Evolutionary conservation across 306 rosid genomes (phyloP).

Genomic region (Vigna angularis): DNA sequence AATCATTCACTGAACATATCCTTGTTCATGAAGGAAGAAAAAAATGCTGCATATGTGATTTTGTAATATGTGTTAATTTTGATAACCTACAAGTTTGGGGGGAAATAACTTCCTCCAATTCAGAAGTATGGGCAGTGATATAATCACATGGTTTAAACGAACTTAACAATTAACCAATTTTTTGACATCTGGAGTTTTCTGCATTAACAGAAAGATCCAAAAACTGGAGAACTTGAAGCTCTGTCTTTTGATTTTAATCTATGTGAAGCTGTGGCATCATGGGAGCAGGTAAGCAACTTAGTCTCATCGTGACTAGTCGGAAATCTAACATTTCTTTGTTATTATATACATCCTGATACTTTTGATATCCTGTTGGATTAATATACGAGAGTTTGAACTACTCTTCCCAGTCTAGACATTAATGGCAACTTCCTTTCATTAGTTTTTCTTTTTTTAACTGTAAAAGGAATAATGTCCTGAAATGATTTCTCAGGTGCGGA

Average conservation of each 20-base stretch:
- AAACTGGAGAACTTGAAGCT: constrained; percentile 92
- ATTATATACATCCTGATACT: constrained; percentile 26
- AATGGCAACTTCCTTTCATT: neutral
- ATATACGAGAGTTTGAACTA: neutral
- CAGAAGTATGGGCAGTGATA: constrained; percentile 9
- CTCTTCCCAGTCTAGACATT: no score
- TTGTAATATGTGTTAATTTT: constrained; percentile 27
- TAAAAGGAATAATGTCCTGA: constrained; percentile 45
- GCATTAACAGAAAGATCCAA: constrained; percentile 80
- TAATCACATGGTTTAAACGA: constrained; percentile 12
- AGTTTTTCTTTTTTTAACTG: neutral
- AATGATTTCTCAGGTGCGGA: constrained; percentile 88
- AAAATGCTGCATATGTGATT: constrained; percentile 21
- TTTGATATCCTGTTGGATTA: constrained; percentile 20
- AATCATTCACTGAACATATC: constrained; percentile 13
- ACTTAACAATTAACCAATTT: constrained; percentile 19
- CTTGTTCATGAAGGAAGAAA: constrained; percentile 5
- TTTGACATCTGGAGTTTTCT: constrained; percentile 43
- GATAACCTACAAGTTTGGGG: neutral
- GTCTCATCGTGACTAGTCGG: constrained; percentile 20
- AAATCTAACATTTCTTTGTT: constrained; percentile 9
- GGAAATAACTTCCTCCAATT: constrained; percentile 21
- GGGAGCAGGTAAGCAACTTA: constrained; percentile 82
- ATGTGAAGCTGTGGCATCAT: constrained; percentile 94
- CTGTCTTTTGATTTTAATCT: constrained; percentile 83